These are phyloP conservation scores for Ophiostoma himal-ulmi DNA, from an alignment of 2,329 filamentous ascomycete genomes.

Conservation along the genomic window DNA sequence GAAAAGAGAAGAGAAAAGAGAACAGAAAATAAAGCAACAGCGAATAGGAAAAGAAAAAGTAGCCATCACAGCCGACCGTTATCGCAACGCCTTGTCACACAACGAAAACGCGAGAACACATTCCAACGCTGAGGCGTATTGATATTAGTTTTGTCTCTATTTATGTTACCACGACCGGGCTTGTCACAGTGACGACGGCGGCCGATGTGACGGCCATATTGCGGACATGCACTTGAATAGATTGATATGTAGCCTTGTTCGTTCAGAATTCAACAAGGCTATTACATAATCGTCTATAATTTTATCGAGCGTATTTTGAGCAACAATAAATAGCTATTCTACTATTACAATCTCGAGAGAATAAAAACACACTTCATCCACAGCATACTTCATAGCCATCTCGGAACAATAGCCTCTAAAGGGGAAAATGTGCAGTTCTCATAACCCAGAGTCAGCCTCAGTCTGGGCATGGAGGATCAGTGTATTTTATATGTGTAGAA, in stretches of 20 bases:
- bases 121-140: background rate
- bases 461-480: background rate
- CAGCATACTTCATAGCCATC: background rate
- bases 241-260: background rate
- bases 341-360: background rate
- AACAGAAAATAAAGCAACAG: background rate
- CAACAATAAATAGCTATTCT: background rate
- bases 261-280: background rate
- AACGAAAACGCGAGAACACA: background rate
- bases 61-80: background rate
- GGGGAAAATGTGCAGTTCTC: background rate
- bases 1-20: background rate
- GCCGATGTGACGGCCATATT: background rate
- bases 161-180: background rate
- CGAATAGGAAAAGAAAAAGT: background rate
- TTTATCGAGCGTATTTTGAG: background rate
- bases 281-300: background rate
- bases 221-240: background rate
- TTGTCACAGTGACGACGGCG: background rate
- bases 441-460: background rate
- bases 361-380: background rate
- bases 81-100: slow-evolving; percentile 4
- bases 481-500: background rate
- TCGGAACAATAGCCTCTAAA: background rate
- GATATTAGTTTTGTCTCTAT: background rate